Evolutionary conservation across 2,329 filamentous ascomycete species (phyloP), one percentile per base, ranked within the genome.

Genomic region (Meredithiella fracta): DNA sequence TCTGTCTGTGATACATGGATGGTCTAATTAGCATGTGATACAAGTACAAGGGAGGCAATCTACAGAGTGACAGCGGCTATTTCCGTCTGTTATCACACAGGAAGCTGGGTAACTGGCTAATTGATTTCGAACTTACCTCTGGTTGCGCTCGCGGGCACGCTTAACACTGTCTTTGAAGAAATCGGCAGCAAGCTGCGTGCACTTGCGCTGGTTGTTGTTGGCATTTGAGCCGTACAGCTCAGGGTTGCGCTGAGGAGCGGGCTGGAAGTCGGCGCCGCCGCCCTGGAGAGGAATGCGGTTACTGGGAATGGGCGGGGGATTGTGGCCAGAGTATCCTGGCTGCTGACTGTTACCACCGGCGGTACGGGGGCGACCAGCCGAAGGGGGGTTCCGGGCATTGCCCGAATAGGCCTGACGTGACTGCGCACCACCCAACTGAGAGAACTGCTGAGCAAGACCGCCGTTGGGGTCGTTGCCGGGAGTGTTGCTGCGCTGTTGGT

Each of bases 81-180:
- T 47, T 47, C 20, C 1, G 23, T 31, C 26, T 47, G 44, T 25
- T 20, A 9, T 11, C 14, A 20, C 44, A 47, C 20, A 22, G 15
- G 22, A 11, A 47, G 7, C 11, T 22, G 6, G 20, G 3, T 20
- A 22, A 20, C 20, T 22, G 14, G 1, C 20, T 22, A 44, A 22
- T 20, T 20, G 1, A 25, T 14, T 7, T 22, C 14, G 11, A 17
- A n/a, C 49, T 5, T 72, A 94, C 90, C 90, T 85, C 69, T 94
- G 83, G 68, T 98, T 98, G 58, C 92, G 83, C 71, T 97, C 92
- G 62, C 91, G 80, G 53, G 92, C 92, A 63, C 92, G 82, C 74
- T 95, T 91, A 56, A 98, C 94, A 67, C 91, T 97, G 70, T 98
- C 91, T 71, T 94, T 94, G 80, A 97, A 98, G 74, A 97, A 97